phyloP scores from a whole-genome alignment of 148 eudicot species.

The Linanthus parryae region DNA sequence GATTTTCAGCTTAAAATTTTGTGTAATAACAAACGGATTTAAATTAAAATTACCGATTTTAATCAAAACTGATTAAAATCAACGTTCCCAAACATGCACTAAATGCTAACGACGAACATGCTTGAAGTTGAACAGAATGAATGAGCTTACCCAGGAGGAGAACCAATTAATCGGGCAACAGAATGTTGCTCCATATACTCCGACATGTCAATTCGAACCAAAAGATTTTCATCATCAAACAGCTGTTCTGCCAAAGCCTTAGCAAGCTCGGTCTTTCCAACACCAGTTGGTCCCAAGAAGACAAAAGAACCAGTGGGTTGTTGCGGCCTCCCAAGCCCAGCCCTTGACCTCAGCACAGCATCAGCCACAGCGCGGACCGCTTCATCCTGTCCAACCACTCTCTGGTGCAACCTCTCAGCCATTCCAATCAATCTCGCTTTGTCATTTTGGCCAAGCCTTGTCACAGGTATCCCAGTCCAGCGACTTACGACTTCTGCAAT shows the following conservation, averaged over 20 bases:
- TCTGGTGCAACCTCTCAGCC: slow-evolving; percentile 29
- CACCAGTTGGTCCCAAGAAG: slow-evolving; percentile 67
- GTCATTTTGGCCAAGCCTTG: slow-evolving; percentile 63
- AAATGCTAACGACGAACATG: too few relatives aligned
- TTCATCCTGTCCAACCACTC: slow-evolving; percentile 31
- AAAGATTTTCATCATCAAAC: slow-evolving; percentile 63
- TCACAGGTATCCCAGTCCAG: slow-evolving; percentile 85
- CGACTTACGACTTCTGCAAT: slow-evolving; percentile 71
- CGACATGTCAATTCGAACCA: slow-evolving; percentile 75
- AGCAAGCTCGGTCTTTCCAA: slow-evolving; percentile 77
- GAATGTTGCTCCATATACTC: slow-evolving; percentile 89
- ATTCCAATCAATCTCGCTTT: slow-evolving; percentile 59
- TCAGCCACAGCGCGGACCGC: slow-evolving; percentile 32
- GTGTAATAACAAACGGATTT: too few relatives aligned
- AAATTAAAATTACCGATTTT: too few relatives aligned
- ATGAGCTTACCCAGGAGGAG: slow-evolving; percentile 63
- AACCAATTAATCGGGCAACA: slow-evolving; percentile 70
- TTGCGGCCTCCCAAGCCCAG: slow-evolving; percentile 31
- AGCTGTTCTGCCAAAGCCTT: slow-evolving; percentile 80
- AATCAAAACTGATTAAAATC: too few relatives aligned
- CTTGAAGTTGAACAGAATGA: too few relatives aligned
- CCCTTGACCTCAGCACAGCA: slow-evolving; percentile 32
- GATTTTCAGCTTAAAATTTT: too few relatives aligned
- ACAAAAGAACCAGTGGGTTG: slow-evolving; percentile 44
- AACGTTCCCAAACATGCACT: too few relatives aligned